These are phyloP conservation scores for Chlamydomonas applanata DNA, from an alignment of 139 green algal species.

Conservation along the genomic window DNA sequence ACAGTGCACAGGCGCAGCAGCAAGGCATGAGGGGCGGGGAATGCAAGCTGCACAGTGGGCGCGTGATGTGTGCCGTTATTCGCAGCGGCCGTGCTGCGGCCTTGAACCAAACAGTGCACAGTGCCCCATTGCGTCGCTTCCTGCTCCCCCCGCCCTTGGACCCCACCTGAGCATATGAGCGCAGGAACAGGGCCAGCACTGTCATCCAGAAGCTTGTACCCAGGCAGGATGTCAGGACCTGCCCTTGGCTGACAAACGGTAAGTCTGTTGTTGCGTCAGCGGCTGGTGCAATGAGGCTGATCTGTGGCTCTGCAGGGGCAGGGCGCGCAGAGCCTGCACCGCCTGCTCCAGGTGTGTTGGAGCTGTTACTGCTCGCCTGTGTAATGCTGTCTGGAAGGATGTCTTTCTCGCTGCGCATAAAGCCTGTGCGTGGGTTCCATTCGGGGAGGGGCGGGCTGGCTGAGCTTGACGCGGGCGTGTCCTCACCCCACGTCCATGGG, in stretches of 20 bases:
- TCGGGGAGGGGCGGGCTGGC: constrained; percentile 7
- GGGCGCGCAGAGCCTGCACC: neutral
- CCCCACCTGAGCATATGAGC: constrained; percentile 29
- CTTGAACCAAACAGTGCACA: no score
- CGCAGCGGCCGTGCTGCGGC: no score
- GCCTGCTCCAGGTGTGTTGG: neutral
- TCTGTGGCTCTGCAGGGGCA: neutral
- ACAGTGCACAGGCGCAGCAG: no score
- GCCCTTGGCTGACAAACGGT: neutral
- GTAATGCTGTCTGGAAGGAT: constrained; percentile 7
- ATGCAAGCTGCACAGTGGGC: constrained; percentile 8
- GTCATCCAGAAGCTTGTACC: constrained; percentile 38
- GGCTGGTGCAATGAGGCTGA: neutral
- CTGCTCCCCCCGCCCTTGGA: neutral
- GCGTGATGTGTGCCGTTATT: no score
- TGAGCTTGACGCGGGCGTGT: constrained; percentile 9
- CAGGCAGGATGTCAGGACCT: constrained; percentile 15
- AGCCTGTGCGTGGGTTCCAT: constrained; percentile 53
- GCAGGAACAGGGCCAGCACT: constrained; percentile 25
- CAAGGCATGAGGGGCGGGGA: constrained; percentile 9
- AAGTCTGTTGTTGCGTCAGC: neutral
- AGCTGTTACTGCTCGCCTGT: neutral
- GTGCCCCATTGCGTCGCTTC: no score
- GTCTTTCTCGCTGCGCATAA: constrained; percentile 36
- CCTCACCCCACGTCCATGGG: constrained; percentile 26